Conservation (phyloP, 2,329 filamentous ascomycete genomes). For the Cordyceps javanica region DNA sequence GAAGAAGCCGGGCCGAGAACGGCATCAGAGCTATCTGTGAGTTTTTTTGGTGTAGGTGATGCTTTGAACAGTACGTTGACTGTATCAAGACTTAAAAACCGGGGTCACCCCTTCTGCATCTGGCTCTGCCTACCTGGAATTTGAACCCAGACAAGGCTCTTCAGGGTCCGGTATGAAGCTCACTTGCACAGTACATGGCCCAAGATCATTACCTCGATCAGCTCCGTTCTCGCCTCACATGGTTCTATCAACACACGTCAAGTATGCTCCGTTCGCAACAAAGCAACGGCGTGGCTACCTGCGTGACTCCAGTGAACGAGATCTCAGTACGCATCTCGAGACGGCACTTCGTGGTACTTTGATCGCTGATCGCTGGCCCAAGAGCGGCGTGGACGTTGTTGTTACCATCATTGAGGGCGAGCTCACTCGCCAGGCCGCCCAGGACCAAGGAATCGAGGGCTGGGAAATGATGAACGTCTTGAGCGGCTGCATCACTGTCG, state of each 20-base stretch:
- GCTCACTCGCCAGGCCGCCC: constrained; percentile 57
- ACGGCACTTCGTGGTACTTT: constrained; percentile 83
- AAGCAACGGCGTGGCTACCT: constrained; percentile 77
- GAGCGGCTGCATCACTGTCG: constrained; percentile 86
- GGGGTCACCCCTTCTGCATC: constrained; percentile 89
- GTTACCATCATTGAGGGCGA: constrained; percentile 92
- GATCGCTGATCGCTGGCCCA: constrained; percentile 95
- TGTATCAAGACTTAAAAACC: constrained; percentile 71
- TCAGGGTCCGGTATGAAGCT: constrained; percentile 72
- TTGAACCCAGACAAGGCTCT: constrained; percentile 44
- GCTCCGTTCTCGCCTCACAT: constrained; percentile 90
- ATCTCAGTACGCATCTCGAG: constrained; percentile 85
- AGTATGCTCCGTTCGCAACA: constrained; percentile 92
- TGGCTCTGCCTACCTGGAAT: constrained; percentile 81
- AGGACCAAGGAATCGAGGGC: constrained; percentile 51
- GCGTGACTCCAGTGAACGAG: constrained; percentile 77
- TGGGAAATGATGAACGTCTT: constrained; percentile 92
- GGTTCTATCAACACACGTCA: constrained; percentile 86
- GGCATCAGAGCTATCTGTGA: constrained; percentile 59
- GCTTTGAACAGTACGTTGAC: constrained; percentile 9
- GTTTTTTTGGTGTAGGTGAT: constrained; percentile 6
- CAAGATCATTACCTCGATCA: constrained; percentile 80
- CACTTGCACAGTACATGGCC: constrained; percentile 87
- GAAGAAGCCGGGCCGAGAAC: constrained; percentile 56
- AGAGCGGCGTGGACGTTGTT: constrained; percentile 92